Percentiles rank a stretch among this genome's conserved stretches.
Conservation (phyloP, 306 rosid genomes). For the Ammopiptanthus mongolicus region DNA sequence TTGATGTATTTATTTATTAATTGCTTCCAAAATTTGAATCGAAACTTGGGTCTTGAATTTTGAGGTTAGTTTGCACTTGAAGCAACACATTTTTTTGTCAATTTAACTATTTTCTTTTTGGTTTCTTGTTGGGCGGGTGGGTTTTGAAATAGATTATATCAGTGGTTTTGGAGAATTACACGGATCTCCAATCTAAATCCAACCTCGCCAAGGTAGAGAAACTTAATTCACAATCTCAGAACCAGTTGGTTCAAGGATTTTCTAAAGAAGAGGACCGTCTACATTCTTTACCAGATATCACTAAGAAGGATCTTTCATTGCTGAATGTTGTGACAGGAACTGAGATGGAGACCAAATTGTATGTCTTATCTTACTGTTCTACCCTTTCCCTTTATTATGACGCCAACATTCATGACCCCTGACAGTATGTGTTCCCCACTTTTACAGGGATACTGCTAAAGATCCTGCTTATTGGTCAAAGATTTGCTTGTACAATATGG, state of each 20-base stretch:
- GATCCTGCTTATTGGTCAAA: conserved; percentile 91
- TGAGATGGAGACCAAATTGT: conserved; percentile 53
- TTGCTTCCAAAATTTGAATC: background rate
- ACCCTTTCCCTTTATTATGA: conserved; percentile 17
- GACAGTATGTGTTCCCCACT: conserved; percentile 24
- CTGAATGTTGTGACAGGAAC: conserved; percentile 24
- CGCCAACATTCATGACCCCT: conserved; percentile 12
- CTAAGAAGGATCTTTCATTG: conserved; percentile 35
- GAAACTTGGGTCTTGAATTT: conserved; percentile 16
- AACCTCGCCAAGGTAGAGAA: conserved; percentile 38
- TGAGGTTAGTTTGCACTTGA: conserved; percentile 5
- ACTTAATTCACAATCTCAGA: conserved; percentile 41
- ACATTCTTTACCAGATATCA: conserved; percentile 39
- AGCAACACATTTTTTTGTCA: background rate
- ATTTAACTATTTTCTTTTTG: conserved; percentile 13
- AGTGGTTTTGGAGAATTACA: conserved; percentile 78
- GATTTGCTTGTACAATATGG: conserved; percentile 78
- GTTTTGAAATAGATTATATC: conserved; percentile 68
- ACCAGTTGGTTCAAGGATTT: conserved; percentile 48
- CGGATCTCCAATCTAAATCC: conserved; percentile 37
- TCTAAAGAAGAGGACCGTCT: conserved; percentile 30
- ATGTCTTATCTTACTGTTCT: conserved; percentile 28
- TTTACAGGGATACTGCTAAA: conserved; percentile 58
- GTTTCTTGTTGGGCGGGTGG: conserved; percentile 25
- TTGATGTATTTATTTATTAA: conserved; percentile 2